These are phyloP conservation scores for Lathyrus sativus DNA, from an alignment of 306 rosid genomes.

Conservation along the genomic window DNA sequence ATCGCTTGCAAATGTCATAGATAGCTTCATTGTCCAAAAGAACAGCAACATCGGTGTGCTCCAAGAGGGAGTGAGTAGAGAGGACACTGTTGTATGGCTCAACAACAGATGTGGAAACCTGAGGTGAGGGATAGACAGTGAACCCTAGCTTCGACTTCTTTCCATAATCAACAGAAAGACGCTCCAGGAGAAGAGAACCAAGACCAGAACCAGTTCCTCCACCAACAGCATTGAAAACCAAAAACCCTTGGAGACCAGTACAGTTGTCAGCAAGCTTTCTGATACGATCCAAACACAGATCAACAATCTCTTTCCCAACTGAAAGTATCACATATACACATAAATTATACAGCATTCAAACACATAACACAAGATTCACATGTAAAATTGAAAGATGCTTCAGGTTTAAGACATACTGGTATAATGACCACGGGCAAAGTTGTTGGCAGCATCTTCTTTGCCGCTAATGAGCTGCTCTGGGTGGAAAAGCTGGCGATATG, in stretches of 20 bases:
- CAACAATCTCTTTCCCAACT: conserved; percentile 95
- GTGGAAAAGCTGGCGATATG: conserved; percentile 90
- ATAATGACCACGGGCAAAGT: conserved; percentile 96
- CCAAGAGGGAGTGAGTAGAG: conserved; percentile 89
- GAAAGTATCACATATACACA: background rate
- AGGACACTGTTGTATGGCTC: conserved; percentile 98
- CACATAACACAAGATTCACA: background rate
- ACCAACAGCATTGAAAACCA: conserved; percentile 90
- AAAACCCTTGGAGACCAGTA: conserved; percentile 91
- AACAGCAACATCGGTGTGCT: conserved; percentile 91
- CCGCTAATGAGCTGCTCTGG: conserved; percentile 94
- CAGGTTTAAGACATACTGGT: conserved; percentile 52
- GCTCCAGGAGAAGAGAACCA: conserved; percentile 86
- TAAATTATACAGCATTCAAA: background rate
- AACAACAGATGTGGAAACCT: conserved; percentile 93
- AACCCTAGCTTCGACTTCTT: conserved; percentile 93
- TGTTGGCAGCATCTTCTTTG: conserved; percentile 96
- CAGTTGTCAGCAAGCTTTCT: conserved; percentile 93
- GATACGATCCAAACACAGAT: conserved; percentile 91
- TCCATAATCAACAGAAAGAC: conserved; percentile 87
- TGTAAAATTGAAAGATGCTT: too few relatives aligned
- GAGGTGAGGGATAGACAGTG: conserved; percentile 92
- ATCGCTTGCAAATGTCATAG: conserved; percentile 90
- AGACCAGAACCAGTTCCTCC: conserved; percentile 98
- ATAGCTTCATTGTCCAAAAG: conserved; percentile 92